A percentile compares a stretch with the other conserved stretches of the same genome.
phyloP scores from a whole-genome alignment of 2,329 filamentous ascomycete species.

The Penicillium sp. region DNA sequence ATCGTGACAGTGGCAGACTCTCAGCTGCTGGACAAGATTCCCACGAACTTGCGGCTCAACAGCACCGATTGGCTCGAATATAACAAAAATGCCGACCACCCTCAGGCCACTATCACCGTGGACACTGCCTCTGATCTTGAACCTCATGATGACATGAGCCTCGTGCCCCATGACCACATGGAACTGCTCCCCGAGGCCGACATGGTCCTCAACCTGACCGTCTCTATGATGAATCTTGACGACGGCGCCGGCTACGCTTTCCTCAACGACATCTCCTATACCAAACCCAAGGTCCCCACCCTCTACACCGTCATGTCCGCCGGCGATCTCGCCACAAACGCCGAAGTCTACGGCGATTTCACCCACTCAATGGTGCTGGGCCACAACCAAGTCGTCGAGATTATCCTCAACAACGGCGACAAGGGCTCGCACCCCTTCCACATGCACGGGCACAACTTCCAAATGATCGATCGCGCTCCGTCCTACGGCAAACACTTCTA shows the following conservation, averaged over 20 bases:
- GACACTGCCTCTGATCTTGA: constrained; percentile 53
- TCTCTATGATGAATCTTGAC: constrained; percentile 70
- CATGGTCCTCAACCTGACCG: constrained; percentile 53
- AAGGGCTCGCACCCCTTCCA: constrained; percentile 53
- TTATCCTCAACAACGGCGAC: constrained; percentile 49
- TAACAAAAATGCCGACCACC: constrained; percentile 51
- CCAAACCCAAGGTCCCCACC: constrained; percentile 26
- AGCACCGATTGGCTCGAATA: constrained; percentile 66
- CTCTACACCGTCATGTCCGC: constrained; percentile 31
- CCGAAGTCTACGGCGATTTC: constrained; percentile 65
- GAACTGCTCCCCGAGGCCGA: constrained; percentile 64
- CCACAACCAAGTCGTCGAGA: constrained; percentile 45
- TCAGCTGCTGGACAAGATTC: constrained; percentile 36
- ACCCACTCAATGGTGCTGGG: constrained; percentile 55
- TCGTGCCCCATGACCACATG: constrained; percentile 70
- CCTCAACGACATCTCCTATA: constrained; percentile 33
- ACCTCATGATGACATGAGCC: constrained; percentile 71
- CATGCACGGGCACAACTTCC: constrained; percentile 65
- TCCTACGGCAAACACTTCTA: constrained; percentile 61
- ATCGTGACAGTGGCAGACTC: constrained; percentile 50
- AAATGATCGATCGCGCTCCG: constrained; percentile 62
- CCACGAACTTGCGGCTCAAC: constrained; percentile 36
- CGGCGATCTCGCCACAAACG: constrained; percentile 56
- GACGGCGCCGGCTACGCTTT: constrained; percentile 61
- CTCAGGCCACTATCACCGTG: constrained; percentile 30